Evolutionary conservation across 805 yeast species (phyloP), one percentile per base, ranked within the genome.

Genomic region (Metschnikowia drakensbergensis): DNA sequence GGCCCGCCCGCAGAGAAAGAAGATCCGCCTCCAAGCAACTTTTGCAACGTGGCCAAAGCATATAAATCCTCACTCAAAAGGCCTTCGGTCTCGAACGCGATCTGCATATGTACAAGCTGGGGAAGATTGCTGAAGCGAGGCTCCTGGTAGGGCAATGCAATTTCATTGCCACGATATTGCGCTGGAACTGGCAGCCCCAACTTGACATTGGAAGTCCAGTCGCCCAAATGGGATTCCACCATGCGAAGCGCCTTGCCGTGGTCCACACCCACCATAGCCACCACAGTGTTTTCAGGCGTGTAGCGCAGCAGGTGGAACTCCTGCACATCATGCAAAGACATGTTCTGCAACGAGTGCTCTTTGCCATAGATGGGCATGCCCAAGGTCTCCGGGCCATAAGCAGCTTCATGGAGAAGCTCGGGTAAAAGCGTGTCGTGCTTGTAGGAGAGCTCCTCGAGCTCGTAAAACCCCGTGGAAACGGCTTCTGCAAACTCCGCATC

Each of bases 1-100:
- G 99, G 99, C 0, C 99, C 99, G 55, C 99, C 99, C 7, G 99
- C 98, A 17, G 95, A 84, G 63, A 94, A 94, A 1, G 98, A 90
- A 4, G 97, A 96, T 49, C 98, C 99, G 33, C 98, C 97, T 37
- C 99, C 99, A 10, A 94, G 71, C 23, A 92, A 73, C 51, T 91
- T 88, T 64, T 94, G 98, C 49, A 94, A 74, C 1, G 90, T 83
- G 1, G 98, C 97, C 35, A 90, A 72, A 1, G 96, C 95, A 61
- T 94, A 94, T 38, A 91, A 82, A 58, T 94, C 97, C 17, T 88
- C 88, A 62, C 86, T 84, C 45, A 81, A 79, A 30, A 90, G 84
- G 1, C 96, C 85, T 2, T 86, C 74, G 25, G 97, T 96, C 65
- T 94, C 92, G 63, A 87, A 94, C 1, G 86, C 96, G 33, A 94